Base-by-base conservation (phyloP, 1,284 basidiomycete genomes). In the Xanthoconium separans region DNA sequence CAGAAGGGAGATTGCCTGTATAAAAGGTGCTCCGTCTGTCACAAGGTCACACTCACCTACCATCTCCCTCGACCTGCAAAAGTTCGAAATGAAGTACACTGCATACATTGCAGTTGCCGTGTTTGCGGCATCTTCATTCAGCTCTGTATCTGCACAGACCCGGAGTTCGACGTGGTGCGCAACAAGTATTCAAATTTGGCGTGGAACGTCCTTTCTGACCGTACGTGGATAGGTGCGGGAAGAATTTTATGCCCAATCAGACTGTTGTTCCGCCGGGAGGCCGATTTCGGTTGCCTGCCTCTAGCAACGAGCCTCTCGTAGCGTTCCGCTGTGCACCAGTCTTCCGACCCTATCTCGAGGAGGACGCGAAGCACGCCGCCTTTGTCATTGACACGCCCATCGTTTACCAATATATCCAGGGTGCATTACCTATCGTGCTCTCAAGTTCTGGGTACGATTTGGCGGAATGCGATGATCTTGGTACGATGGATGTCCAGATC, bases 241-340 rank as follows among this genome's bases (percentile, higher is more conserved):
- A 87, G 64, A 77, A 87, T 61, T 89, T 80, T 62, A 82, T 81
- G 77, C 51, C 71, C 8, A 75, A 74, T 30, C 69, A 75, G 43
- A 74, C 80, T 0, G 67, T 81, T 7, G 73, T 79, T n/a, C 75
- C 78, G 8, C 84, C 84, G 12, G 81, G 77, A 33, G 85, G 85
- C 37, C 71, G 82, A 57, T 89, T 89, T 60, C 75, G 80, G 4
- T 61, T 77, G 3, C 81, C 85, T 1, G 66, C 69, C 0, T 65
- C 68, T 0, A 83, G 82, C 1, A 56, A 66, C 0, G 68, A 65
- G 2, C 80, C 85, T n/a, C 76, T 88, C 4, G 73, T 90, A 12
- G 81, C 85, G 0, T 75, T 91, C 52, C 80, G 84, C 50, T 91
- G 88, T 63, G 77, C 79, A 2, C 87, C 85, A 16, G 81, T 77